Percentiles rank a stretch among this genome's conserved stretches.
Evolutionary conservation across 2,329 filamentous ascomycete species (phyloP).

Genomic region (Fusarium sp.): DNA sequence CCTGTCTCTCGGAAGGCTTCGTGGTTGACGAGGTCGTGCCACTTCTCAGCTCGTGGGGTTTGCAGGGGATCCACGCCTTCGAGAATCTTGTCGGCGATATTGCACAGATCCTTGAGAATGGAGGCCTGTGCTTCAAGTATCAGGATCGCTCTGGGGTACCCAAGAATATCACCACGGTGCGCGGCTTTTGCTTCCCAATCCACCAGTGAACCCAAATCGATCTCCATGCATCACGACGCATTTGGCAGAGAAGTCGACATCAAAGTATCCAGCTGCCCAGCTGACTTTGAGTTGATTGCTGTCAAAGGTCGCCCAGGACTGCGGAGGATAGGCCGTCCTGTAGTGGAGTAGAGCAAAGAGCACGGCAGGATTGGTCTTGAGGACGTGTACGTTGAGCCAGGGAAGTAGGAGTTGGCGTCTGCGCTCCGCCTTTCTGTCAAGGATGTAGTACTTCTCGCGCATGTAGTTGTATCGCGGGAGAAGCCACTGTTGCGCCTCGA

Average conservation of each 20-base stretch:
- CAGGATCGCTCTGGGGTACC: not conserved
- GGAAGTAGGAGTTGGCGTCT: not conserved
- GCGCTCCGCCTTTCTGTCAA: accelerated
- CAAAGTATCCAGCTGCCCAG: accelerated
- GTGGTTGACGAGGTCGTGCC: not conserved
- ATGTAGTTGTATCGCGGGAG: accelerated
- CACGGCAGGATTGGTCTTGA: accelerated
- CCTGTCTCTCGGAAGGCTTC: not conserved
- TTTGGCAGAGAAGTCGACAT: not conserved
- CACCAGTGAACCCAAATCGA: accelerated
- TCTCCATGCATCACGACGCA: not conserved
- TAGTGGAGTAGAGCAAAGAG: accelerated
- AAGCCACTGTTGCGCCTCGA: accelerated
- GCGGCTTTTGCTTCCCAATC: not conserved
- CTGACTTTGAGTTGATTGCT: accelerated
- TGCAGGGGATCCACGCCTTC: not conserved
- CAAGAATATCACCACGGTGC: accelerated
- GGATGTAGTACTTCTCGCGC: accelerated
- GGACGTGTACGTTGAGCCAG: not conserved
- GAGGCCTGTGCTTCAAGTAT: accelerated
- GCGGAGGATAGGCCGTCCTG: accelerated
- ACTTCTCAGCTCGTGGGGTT: accelerated
- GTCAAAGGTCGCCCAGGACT: accelerated
- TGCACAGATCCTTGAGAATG: not conserved
- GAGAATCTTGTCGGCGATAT: accelerated